Evolutionary conservation across 768 basidiomycete genomes (phyloP), one percentile per base, ranked within the genome.

Genomic region (Exidia glandulosa): DNA sequence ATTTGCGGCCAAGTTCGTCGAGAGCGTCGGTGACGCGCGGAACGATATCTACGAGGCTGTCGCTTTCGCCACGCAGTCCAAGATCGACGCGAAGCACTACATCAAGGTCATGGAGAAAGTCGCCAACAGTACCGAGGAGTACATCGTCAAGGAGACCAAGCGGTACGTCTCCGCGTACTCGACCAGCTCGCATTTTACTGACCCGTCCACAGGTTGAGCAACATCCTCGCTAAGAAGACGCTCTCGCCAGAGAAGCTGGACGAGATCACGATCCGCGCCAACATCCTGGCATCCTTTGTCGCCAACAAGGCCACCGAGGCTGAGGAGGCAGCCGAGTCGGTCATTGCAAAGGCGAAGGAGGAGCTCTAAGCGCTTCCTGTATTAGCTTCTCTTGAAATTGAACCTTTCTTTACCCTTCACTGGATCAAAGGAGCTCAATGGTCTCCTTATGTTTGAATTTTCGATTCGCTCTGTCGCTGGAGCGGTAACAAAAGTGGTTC

Each of bases 41-140:
- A 71, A 80, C 37, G 70, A 77, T n/a, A 72, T 96, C 60, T 78
- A 83, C 64, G 83, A 90, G 62, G 91, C 91, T 27, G 69, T 74
- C 32, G 68, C 67, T 0, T 70, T 90, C 50, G 80, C 82, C 4
- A 69, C 75, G n/a, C 69, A 69, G 19, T 74, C 79, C 41, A 82
- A 83, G 31, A 75, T 69, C 5, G 73, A 78, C 27, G 81, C 84
- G 19, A 80, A 82, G 66, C 88, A 94, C 72, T 99, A 99, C 72
- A 65, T 94, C 60, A 85, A 86, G 61, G 85, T 93, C 47, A 94
- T 97, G 90, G 85, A 90, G 73, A 93, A 95, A 73, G 76, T 94
- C 5, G 74, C 83, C 29, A 83, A 79, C 61, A 81, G 83, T 54
- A 77, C 83, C 31, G 85, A 86, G 65, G 81, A 71, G 34, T 98